phyloP scores from a whole-genome alignment of 306 rosid species.

The Canavalia gladiata region DNA sequence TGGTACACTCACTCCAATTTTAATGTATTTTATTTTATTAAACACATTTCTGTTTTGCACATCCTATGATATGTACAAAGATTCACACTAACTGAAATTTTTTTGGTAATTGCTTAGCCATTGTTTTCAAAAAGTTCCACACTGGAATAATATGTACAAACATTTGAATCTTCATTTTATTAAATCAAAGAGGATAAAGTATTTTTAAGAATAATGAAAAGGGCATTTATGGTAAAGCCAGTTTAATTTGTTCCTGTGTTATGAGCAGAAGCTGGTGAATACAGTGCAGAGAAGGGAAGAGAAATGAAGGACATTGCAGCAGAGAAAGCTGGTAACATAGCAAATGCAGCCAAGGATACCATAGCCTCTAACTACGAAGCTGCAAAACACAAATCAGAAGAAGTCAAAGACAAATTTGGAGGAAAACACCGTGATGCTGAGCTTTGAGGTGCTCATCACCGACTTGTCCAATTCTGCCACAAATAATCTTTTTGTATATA shows the following conservation, averaged over 20 bases:
- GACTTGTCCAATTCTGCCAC: not conserved
- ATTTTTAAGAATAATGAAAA: not conserved
- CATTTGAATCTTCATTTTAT: not conserved
- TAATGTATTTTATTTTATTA: too few relatives aligned
- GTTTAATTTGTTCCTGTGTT: not conserved
- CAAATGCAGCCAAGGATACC: constrained; percentile 50
- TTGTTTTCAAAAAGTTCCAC: not conserved
- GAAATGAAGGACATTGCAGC: constrained; percentile 51
- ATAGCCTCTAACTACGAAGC: constrained; percentile 47
- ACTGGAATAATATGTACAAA: not conserved
- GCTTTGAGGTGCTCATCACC: constrained; percentile 53
- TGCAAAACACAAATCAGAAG: constrained; percentile 53
- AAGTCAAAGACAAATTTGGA: constrained; percentile 43
- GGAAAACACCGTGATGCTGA: constrained; percentile 60
- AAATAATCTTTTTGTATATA: constrained; percentile 8
- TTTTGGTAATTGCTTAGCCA: too few relatives aligned
- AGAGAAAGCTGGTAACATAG: constrained; percentile 50
- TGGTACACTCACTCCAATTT: constrained; percentile 18
- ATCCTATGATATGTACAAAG: not conserved
- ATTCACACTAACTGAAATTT: too few relatives aligned
- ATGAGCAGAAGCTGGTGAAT: constrained; percentile 62
- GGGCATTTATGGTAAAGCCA: not conserved
- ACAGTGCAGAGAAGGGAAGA: constrained; percentile 58
- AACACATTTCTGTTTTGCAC: not conserved
- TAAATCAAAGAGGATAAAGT: not conserved